Evolutionary conservation across 768 basidiomycete species (phyloP).

Genomic region (Hemileccinum rubropunctum): DNA sequence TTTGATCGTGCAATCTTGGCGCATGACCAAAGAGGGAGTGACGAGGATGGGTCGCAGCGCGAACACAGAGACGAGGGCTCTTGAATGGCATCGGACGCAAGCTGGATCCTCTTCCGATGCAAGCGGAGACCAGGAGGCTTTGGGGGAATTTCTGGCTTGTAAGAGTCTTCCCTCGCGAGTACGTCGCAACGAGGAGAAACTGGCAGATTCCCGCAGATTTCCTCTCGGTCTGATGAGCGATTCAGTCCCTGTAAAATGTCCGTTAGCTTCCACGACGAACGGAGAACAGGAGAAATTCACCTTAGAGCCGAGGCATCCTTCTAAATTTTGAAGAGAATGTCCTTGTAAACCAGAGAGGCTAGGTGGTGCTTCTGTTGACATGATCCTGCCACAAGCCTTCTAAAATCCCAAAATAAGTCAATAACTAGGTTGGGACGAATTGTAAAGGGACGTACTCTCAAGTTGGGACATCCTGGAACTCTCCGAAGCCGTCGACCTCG

Average conservation of each 20-base stretch:
- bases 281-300: too few relatives aligned
- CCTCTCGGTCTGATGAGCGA: background rate
- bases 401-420: background rate
- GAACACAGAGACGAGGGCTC: background rate
- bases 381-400: background rate
- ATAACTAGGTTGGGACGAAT: background rate
- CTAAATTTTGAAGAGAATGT: background rate
- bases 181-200: background rate
- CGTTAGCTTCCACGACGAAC: background rate
- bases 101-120: background rate
- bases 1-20: constrained; percentile 16
- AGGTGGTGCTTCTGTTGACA: background rate
- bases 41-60: constrained; percentile 4
- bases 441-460: constrained; percentile 1
- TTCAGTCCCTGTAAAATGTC: background rate
- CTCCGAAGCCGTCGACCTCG: constrained; percentile 4
- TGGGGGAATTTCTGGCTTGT: constrained; percentile 6
- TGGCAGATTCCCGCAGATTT: background rate
- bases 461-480: background rate
- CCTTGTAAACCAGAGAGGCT: background rate
- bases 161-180: background rate
- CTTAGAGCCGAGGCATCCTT: too few relatives aligned
- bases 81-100: background rate
- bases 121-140: background rate
- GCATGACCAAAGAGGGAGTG: constrained; percentile 12